A percentile compares a stretch with the other conserved stretches of the same genome.
These are phyloP conservation scores for Dipodascus geniculatus DNA, from an alignment of 805 yeast species.

Conservation along the genomic window DNA sequence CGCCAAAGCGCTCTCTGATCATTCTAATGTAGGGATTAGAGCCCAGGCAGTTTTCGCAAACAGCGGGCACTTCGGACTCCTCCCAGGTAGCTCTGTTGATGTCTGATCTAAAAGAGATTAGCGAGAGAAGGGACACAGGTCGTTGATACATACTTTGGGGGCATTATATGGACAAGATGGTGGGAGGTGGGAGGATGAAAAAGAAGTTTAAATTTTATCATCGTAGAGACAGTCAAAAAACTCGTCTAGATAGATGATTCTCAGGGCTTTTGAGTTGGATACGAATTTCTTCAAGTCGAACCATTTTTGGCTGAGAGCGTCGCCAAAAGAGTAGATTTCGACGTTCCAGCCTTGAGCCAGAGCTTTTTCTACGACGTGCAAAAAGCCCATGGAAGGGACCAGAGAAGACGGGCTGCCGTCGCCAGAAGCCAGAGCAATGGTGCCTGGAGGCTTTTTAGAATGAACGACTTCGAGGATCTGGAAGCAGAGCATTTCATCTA, in stretches of 20 bases:
- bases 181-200: neutral
- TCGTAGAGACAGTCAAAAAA: slow-evolving; percentile 4
- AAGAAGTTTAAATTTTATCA: slow-evolving; percentile 2
- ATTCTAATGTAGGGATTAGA: slow-evolving; percentile 52
- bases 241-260: slow-evolving; percentile 8
- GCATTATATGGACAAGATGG: neutral
- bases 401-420: slow-evolving; percentile 8
- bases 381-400: slow-evolving; percentile 4
- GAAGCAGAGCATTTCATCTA: slow-evolving; percentile 7
- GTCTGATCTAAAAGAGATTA: slow-evolving; percentile 18
- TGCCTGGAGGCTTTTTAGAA: neutral
- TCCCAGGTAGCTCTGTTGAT: slow-evolving; percentile 24
- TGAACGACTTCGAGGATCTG: neutral
- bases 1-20: slow-evolving; percentile 59
- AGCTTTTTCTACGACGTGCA: slow-evolving; percentile 3
- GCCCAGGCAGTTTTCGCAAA: slow-evolving; percentile 71
- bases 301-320: slow-evolving; percentile 7
- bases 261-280: slow-evolving; percentile 2
- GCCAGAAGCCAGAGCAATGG: slow-evolving; percentile 9
- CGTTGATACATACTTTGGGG: slow-evolving; percentile 8
- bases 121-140: neutral
- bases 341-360: slow-evolving; percentile 9
- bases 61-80: slow-evolving; percentile 40
- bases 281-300: neutral
- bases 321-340: slow-evolving; percentile 9